Percentiles rank a stretch among this genome's conserved stretches.
phyloP scores from a whole-genome alignment of 352 stramenopile genomes.

The Pythium oligandrum region DNA sequence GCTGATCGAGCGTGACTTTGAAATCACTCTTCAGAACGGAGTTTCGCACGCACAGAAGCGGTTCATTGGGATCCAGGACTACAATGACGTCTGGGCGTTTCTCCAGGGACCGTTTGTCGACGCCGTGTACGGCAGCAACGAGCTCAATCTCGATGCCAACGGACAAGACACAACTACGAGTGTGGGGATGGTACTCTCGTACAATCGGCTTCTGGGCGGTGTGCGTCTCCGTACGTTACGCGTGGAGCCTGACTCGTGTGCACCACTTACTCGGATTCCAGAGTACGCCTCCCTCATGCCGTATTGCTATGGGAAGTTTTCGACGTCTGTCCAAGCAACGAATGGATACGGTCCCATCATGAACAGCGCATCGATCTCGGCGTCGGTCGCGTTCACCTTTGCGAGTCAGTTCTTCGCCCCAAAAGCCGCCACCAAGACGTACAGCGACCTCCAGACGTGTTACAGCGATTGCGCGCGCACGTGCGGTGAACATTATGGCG shows the following conservation, averaged over 20 bases:
- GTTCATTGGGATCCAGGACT: constrained; percentile 50
- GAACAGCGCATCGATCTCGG: constrained; percentile 48
- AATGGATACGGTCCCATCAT: constrained; percentile 49
- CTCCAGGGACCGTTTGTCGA: constrained; percentile 54
- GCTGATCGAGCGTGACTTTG: constrained; percentile 45
- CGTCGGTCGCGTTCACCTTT: constrained; percentile 34
- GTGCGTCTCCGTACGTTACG: constrained; percentile 53
- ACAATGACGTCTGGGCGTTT: constrained; percentile 58
- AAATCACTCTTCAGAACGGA: constrained; percentile 20
- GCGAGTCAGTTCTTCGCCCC: constrained; percentile 46
- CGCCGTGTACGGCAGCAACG: constrained; percentile 36
- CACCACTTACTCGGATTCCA: constrained; percentile 37
- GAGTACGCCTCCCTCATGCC: constrained; percentile 58
- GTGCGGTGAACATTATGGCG: constrained; percentile 46
- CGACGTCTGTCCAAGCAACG: constrained; percentile 26
- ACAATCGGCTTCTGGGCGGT: constrained; percentile 46
- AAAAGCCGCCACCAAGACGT: constrained; percentile 31
- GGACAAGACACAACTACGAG: constrained; percentile 8
- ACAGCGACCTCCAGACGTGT: constrained; percentile 49
- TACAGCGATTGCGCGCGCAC: constrained; percentile 37
- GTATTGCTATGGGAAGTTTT: constrained; percentile 58
- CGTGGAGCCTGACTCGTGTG: constrained; percentile 48
- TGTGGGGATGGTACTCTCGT: constrained; percentile 31
- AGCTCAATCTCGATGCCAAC: constrained; percentile 4
- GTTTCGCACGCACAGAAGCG: constrained; percentile 25